Percentiles rank a stretch among this genome's conserved stretches.
Evolutionary conservation across 768 basidiomycete genomes (phyloP).

Genomic region (Suillus paluster): DNA sequence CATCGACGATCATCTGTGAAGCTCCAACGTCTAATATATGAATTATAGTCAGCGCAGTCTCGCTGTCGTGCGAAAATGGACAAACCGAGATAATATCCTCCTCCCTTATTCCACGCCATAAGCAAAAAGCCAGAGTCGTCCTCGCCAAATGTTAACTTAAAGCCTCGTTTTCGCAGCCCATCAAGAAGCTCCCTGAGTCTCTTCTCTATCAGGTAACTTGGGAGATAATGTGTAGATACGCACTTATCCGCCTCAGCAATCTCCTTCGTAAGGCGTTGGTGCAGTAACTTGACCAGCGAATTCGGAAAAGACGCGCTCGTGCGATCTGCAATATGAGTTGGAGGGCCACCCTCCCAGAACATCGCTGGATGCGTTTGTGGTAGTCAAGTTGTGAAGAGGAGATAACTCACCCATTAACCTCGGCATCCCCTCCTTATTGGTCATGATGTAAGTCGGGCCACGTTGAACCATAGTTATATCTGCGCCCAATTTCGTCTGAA

Average conservation of each 20-base stretch:
- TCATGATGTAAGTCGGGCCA: slow-evolving; percentile 58
- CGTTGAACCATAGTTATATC: slow-evolving; percentile 57
- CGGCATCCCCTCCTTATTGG: slow-evolving; percentile 43
- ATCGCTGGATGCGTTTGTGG: slow-evolving; percentile 10
- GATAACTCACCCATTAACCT: slow-evolving; percentile 20
- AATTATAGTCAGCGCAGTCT: neutral
- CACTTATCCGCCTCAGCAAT: slow-evolving; percentile 64
- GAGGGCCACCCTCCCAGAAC: slow-evolving; percentile 51
- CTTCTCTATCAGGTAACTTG: neutral
- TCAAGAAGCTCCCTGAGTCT: slow-evolving; percentile 52
- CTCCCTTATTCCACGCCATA: slow-evolving; percentile 51
- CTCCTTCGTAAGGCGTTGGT: slow-evolving; percentile 41
- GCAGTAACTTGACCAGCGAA: slow-evolving; percentile 30
- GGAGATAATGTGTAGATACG: slow-evolving; percentile 14
- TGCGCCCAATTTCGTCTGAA: slow-evolving; percentile 15
- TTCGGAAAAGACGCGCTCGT: slow-evolving; percentile 52
- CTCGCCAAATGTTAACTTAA: slow-evolving; percentile 54
- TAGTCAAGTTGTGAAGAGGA: slow-evolving; percentile 19
- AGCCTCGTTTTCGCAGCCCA: slow-evolving; percentile 59
- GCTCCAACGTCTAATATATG: slow-evolving; percentile 47
- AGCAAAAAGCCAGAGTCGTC: slow-evolving; percentile 56
- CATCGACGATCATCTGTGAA: slow-evolving; percentile 46
- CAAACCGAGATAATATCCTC: slow-evolving; percentile 72
- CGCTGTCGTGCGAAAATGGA: neutral
- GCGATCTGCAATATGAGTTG: slow-evolving; percentile 57